A percentile compares a stretch with the other conserved stretches of the same genome.
phyloP scores from a whole-genome alignment of 2,329 filamentous ascomycete species.

The Penicillium brasilianum region DNA sequence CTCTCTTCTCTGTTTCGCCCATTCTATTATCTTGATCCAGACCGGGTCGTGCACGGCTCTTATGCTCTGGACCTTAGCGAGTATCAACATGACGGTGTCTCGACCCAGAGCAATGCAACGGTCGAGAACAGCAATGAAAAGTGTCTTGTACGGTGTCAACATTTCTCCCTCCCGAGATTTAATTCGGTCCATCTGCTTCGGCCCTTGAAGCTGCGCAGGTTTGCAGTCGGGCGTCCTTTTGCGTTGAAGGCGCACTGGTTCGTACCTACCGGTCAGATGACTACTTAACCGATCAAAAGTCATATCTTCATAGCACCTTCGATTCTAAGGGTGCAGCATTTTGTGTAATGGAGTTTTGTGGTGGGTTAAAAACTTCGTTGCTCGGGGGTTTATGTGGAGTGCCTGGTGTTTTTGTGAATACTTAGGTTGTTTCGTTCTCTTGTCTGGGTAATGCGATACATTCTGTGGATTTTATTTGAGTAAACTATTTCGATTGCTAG shows the following conservation, averaged over 20 bases:
- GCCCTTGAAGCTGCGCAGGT: background rate
- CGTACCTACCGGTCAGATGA: background rate
- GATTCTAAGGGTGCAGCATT: too few relatives aligned
- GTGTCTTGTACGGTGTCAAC: constrained; percentile 26
- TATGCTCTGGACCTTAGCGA: constrained; percentile 33
- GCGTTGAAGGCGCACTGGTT: background rate
- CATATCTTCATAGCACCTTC: background rate
- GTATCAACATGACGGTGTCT: constrained; percentile 36
- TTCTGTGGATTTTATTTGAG: constrained; percentile 11
- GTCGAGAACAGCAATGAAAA: constrained; percentile 24
- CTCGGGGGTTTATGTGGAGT: constrained; percentile 8
- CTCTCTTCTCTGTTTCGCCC: constrained; percentile 16
- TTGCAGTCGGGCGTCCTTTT: background rate
- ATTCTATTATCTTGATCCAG: constrained; percentile 26
- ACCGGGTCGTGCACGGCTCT: constrained; percentile 24
- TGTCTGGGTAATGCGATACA: constrained; percentile 26
- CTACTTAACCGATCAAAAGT: background rate
- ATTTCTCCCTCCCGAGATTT: background rate
- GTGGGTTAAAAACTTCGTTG: background rate
- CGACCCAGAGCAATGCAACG: constrained; percentile 29
- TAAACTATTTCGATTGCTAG: too few relatives aligned
- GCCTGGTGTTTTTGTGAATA: constrained; percentile 26
- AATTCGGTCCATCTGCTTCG: background rate
- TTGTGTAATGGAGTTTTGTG: background rate
- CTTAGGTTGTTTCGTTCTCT: constrained; percentile 17